Base-by-base conservation (phyloP, 2,329 filamentous ascomycete species). In the Ilyonectria sp. region DNA sequence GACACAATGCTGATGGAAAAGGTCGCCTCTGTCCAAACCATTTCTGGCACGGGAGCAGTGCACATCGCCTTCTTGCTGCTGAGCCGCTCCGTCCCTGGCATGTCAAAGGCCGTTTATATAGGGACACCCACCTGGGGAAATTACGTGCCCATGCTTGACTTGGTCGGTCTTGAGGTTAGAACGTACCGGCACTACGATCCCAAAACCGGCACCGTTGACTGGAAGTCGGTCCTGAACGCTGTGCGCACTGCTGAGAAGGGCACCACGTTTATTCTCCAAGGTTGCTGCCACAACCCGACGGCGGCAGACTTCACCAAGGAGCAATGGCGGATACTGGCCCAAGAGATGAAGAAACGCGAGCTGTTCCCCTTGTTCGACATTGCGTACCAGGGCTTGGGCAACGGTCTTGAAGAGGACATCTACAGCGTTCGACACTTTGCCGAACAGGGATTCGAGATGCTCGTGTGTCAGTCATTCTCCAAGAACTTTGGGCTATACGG, bases 401-500 rank as follows among this genome's bases (percentile, higher is more conserved):
- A 69, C 19, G 74, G 78, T 0, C 40, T 82, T 4, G 77, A 79
- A 1, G 76, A 80, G 17, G 80, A 82, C 50, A 76, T 76, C 3
- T 78, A 72, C 29, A 71, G 72, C 1, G 70, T 81, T 3, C 72
- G 75, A 1, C 54, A 74, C 8, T 60, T 78, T 76, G 46, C 70
- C 65, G 49, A 65, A 64, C n/a, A 55, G 56, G 75, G 75, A 4
- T 65, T 78, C 23, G 79, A 81, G 62, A 65, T 79, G 33, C 55
- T 80, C 4, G 76, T 79, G 6, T 78, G 76, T 49, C 80, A 82
- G 69, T 80, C 79, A 0, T 81, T 82, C 58, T 77, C 79, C n/a
- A 82, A 82, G 72, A 82, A 81, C 63, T 80, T 82, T 67, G 80
- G 74, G 0, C 56, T 82, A 1, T 82, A 82, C 54, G 79, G 80